These are phyloP conservation scores for Claviceps sp. DNA, from an alignment of 2,329 filamentous ascomycete species.

Conservation along the genomic window DNA sequence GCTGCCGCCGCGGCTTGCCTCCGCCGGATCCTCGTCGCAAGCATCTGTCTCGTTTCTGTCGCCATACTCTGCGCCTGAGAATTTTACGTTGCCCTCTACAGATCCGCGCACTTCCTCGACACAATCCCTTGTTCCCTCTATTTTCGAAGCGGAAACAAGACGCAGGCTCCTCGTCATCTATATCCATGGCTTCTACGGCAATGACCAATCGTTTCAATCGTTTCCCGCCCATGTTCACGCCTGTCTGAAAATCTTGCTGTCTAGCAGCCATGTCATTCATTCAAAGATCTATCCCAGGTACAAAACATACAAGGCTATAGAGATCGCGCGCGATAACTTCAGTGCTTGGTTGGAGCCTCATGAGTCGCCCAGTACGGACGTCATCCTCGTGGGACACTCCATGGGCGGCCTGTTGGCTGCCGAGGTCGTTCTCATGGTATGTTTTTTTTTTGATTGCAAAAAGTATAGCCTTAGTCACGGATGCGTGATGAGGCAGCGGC, in stretches of 20 bases:
- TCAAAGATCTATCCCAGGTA: constrained; percentile 77
- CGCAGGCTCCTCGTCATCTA: constrained; percentile 63
- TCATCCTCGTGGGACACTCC: constrained; percentile 74
- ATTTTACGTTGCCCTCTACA: constrained; percentile 1
- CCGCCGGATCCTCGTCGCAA: neutral
- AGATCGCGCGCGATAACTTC: constrained; percentile 68
- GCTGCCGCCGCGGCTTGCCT: neutral
- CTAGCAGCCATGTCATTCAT: constrained; percentile 66
- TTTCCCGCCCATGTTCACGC: constrained; percentile 82
- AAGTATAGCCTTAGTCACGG: neutral
- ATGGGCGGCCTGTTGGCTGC: constrained; percentile 78
- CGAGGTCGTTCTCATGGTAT: constrained; percentile 57
- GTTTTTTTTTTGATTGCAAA: constrained; percentile 4
- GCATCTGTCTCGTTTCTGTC: neutral
- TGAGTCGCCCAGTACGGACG: constrained; percentile 58
- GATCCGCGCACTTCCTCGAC: constrained; percentile 38
- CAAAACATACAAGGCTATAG: constrained; percentile 58
- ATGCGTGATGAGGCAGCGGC: neutral
- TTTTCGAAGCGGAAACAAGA: constrained; percentile 17
- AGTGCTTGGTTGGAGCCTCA: constrained; percentile 71
- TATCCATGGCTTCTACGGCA: constrained; percentile 83
- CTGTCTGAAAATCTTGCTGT: constrained; percentile 51
- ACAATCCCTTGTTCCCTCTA: constrained; percentile 25
- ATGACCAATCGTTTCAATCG: constrained; percentile 72
- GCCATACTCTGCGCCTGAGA: neutral